Conservation (phyloP, 1,139 yeast species). For the Suhomyces maxii region DNA sequence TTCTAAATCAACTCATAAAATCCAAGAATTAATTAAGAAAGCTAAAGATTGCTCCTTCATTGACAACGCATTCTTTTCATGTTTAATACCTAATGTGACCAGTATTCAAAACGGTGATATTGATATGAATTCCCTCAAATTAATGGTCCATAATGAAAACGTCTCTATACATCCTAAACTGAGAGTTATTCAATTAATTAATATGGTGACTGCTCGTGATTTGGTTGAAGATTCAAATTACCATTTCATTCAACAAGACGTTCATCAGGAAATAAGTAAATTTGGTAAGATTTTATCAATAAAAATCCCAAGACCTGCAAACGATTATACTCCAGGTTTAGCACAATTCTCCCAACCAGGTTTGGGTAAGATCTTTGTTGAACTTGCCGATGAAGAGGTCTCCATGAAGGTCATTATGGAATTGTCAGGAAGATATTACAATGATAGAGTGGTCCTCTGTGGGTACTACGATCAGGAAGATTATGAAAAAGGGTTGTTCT, state of each 20-base stretch:
- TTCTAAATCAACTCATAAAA: conserved; percentile 16
- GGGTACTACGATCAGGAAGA: conserved; percentile 63
- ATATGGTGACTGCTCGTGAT: conserved; percentile 66
- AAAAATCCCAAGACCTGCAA: conserved; percentile 66
- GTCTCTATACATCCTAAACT: conserved; percentile 44
- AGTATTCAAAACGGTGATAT: conserved; percentile 39
- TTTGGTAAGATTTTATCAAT: conserved; percentile 57
- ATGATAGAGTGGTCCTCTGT: conserved; percentile 70
- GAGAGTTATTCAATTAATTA: conserved; percentile 63
- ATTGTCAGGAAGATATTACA: conserved; percentile 68
- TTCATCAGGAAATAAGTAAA: conserved; percentile 50
- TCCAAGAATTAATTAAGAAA: conserved; percentile 18
- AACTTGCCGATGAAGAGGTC: conserved; percentile 52
- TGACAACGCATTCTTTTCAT: conserved; percentile 32
- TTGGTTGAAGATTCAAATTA: conserved; percentile 52
- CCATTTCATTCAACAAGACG: conserved; percentile 52
- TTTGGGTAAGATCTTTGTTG: conserved; percentile 71
- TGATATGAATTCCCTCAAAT: conserved; percentile 31
- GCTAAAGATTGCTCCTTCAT: conserved; percentile 20
- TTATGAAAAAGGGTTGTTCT: conserved; percentile 36
- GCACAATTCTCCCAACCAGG: conserved; percentile 54
- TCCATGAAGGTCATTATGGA: conserved; percentile 61
- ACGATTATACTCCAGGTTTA: conserved; percentile 46
- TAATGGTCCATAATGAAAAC: conserved; percentile 36
- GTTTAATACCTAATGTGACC: conserved; percentile 30